Evolutionary conservation across 345 rosid species (phyloP), one percentile per base, ranked within the genome.

Genomic region (Raphanus sativus): DNA sequence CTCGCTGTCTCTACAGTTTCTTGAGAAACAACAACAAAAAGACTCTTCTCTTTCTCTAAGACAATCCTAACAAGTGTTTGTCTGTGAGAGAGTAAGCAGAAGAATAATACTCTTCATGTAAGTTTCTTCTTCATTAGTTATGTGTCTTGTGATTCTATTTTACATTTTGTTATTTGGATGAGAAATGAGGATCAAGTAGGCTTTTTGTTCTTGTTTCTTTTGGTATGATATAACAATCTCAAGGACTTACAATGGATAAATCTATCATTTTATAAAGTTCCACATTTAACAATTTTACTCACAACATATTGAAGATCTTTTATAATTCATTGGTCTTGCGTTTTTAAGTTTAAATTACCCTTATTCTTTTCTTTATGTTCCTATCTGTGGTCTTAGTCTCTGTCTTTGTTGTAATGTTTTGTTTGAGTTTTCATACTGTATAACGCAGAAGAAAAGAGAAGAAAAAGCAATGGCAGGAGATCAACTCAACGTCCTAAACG

Each of bases 401-500:
- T 45, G 16, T 45, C 11, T 45, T 13, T 45, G 16, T 45, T 45
- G 54, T 45, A 45, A 45, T 12, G 54, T 45, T 45, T 13, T 36
- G 45, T 9, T 42, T 25, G 65, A 71, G 50, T 59, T 62, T 17
- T 33, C 21, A 69, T 38, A 7, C 60, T 36, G 2, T 70, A 42
- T 54, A 48, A 50, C 32, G 66, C 82, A 80, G 78, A 68, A 15
- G 6, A 38, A 1, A 50, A 67, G 40, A 71, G 21, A 25, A 38
- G 12, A 66, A 36, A 60, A 24, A 69, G 76, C 71, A 24, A 89
- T 90, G 96, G 87, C 81, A 3, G 83, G 77, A 13, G 86, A 84
- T 48, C 85, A 86, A 10, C 73, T 89, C 12, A 67, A 87, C 29
- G 96, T 90, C 75, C 85, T 90, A 9, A 84, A 83, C 66, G 91